A percentile compares a stretch with the other conserved stretches of the same genome.
phyloP scores from a whole-genome alignment of 768 basidiomycete genomes.

The Mycena vulgaris region DNA sequence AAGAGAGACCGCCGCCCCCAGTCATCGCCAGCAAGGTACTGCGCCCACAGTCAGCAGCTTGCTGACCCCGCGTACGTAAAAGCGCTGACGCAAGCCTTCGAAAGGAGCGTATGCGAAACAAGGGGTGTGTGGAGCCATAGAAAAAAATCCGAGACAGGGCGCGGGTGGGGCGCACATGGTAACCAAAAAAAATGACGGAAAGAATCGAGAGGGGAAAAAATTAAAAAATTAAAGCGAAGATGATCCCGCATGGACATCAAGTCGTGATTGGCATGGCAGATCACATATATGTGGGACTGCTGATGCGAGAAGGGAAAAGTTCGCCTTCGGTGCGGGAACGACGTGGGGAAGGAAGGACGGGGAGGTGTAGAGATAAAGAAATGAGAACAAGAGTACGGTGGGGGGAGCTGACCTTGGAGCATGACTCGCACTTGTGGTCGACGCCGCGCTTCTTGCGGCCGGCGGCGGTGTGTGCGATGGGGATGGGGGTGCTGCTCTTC shows the following conservation, averaged over 20 bases:
- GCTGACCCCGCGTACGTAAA: too few relatives aligned
- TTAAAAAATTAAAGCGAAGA: neutral
- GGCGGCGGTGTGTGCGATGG: constrained; percentile 52
- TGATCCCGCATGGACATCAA: neutral
- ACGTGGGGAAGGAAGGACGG: neutral
- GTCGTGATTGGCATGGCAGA: constrained; percentile 24
- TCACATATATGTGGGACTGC: constrained; percentile 2
- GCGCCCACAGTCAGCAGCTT: too few relatives aligned
- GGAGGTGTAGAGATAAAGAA: neutral
- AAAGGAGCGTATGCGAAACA: constrained; percentile 8
- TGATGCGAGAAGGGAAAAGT: neutral
- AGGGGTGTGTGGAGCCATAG: neutral
- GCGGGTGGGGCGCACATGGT: neutral
- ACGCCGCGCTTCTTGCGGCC: constrained; percentile 81
- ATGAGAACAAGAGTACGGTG: constrained; percentile 4
- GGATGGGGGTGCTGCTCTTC: constrained; percentile 52
- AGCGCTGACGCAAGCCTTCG: neutral
- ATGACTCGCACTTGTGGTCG: constrained; percentile 94
- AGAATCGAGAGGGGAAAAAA: neutral
- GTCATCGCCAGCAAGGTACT: too few relatives aligned
- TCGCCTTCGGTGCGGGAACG: neutral
- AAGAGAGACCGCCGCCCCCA: too few relatives aligned
- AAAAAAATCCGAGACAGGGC: constrained; percentile 10
- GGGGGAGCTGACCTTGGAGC: constrained; percentile 80
- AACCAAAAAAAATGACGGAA: neutral